Evolutionary conservation across 2,329 filamentous ascomycete genomes (phyloP).

Genomic region (Colletotrichum karsti): DNA sequence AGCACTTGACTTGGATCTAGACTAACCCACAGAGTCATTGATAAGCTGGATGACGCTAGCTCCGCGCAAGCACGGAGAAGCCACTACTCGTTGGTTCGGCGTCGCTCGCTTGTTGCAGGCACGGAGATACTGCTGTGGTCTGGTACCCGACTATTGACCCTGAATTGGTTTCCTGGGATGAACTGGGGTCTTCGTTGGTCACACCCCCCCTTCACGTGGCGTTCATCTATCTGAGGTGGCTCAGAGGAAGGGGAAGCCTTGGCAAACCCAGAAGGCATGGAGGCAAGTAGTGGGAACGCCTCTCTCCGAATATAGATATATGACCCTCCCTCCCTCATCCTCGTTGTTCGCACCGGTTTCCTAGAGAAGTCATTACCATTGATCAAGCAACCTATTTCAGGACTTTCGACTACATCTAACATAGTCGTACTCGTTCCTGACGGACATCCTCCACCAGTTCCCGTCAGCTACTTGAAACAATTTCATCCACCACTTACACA

Average conservation of each 20-base stretch:
- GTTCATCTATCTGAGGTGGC: conserved; percentile 18
- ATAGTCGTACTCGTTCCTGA: neutral
- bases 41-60: conserved; percentile 14
- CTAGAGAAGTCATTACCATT: neutral
- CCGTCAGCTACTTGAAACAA: neutral
- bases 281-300: conserved; percentile 3
- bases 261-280: neutral
- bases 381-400: neutral
- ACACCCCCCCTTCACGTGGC: conserved; percentile 18
- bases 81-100: neutral
- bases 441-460: conserved; percentile 6
- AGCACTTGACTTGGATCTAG: too few species aligned
- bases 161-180: neutral
- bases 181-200: neutral
- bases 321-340: neutral
- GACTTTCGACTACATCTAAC: neutral
- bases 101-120: neutral
- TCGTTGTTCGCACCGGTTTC: neutral
- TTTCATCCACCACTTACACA: neutral
- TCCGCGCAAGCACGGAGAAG: conserved; percentile 11
- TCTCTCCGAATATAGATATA: conserved; percentile 10
- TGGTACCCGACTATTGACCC: neutral
- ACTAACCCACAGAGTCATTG: neutral
- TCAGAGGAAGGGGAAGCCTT: neutral
- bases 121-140: neutral